Percentiles rank a stretch among this genome's conserved stretches.
Evolutionary conservation across 2,329 filamentous ascomycete genomes (phyloP).

Genomic region (Paraphaeosphaeria minitans): DNA sequence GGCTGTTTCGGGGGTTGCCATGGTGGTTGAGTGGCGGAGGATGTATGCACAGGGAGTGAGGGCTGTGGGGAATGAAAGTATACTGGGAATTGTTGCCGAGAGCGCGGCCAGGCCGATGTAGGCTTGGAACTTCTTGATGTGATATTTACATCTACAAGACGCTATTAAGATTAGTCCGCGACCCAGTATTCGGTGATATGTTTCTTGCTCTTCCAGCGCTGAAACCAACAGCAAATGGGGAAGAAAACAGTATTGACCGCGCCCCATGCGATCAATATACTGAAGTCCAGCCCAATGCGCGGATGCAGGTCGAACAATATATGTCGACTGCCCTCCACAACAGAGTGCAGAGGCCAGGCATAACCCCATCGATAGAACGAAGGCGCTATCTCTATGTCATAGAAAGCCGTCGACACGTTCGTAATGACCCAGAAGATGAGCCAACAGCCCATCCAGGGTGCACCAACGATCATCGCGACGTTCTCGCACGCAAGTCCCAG

Average conservation of each 20-base stretch:
- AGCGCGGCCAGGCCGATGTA: no score
- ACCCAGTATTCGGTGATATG: slow-evolving; percentile 25
- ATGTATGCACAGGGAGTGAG: background rate
- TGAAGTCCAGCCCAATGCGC: slow-evolving; percentile 60
- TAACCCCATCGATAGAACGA: slow-evolving; percentile 67
- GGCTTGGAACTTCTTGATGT: background rate
- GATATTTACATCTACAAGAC: no score
- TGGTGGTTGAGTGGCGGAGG: slow-evolving; percentile 17
- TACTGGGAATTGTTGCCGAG: no score
- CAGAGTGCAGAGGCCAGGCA: slow-evolving; percentile 66
- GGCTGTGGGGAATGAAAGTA: no score
- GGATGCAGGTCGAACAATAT: no score
- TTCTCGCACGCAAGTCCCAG: slow-evolving; percentile 69
- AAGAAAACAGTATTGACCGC: slow-evolving; percentile 60
- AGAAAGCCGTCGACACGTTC: slow-evolving; percentile 66
- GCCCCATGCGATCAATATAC: slow-evolving; percentile 63
- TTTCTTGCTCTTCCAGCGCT: slow-evolving; percentile 35
- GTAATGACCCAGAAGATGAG: slow-evolving; percentile 71
- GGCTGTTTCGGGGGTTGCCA: slow-evolving; percentile 15
- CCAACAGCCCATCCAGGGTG: slow-evolving; percentile 67
- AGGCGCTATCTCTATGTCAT: slow-evolving; percentile 63
- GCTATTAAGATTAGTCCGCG: slow-evolving; percentile 14
- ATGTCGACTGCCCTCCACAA: slow-evolving; percentile 62
- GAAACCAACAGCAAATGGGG: slow-evolving; percentile 54
- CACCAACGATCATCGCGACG: slow-evolving; percentile 65